These are phyloP conservation scores for Allomyces arbusculus DNA, from an alignment of 192 early-diverging fungal species.

Conservation along the genomic window DNA sequence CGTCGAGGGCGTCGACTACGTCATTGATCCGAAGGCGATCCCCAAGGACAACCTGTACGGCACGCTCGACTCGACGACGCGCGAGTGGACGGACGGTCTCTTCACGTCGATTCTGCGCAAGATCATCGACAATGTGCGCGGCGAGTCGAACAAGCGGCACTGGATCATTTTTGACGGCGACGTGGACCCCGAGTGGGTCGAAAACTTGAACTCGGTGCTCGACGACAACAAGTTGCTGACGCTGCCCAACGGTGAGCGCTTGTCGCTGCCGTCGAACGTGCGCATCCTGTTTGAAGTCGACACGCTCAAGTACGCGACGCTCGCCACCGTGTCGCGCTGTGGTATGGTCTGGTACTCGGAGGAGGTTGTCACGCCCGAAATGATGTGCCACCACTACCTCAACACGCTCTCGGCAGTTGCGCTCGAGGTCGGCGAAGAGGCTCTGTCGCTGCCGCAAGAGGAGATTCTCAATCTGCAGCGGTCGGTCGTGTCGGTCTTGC, in stretches of 20 bases:
- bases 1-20: constrained; percentile 73
- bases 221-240: constrained; percentile 97
- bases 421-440: constrained; percentile 65
- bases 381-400: constrained; percentile 70
- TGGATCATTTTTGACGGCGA: constrained; percentile 99
- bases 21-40: constrained; percentile 97
- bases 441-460: constrained; percentile 1
- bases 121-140: constrained; percentile 94
- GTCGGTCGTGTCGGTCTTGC: constrained; percentile 47
- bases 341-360: constrained; percentile 99
- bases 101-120: constrained; percentile 95
- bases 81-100: constrained; percentile 98
- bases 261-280: constrained; percentile 84
- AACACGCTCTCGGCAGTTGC: constrained; percentile 45
- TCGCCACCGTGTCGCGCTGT: constrained; percentile 95
- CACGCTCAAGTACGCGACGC: constrained; percentile 88
- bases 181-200: constrained; percentile 99
- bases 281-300: constrained; percentile 99
- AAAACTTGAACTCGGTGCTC: constrained; percentile 91
- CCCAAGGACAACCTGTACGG: constrained; percentile 94
- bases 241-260: constrained; percentile 93
- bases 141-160: constrained; percentile 78
- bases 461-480: constrained; percentile 49
- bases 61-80: constrained; percentile 84
- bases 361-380: constrained; percentile 56